phyloP scores from a whole-genome alignment of 768 basidiomycete genomes.

The Peribolospora kevripleyi region DNA sequence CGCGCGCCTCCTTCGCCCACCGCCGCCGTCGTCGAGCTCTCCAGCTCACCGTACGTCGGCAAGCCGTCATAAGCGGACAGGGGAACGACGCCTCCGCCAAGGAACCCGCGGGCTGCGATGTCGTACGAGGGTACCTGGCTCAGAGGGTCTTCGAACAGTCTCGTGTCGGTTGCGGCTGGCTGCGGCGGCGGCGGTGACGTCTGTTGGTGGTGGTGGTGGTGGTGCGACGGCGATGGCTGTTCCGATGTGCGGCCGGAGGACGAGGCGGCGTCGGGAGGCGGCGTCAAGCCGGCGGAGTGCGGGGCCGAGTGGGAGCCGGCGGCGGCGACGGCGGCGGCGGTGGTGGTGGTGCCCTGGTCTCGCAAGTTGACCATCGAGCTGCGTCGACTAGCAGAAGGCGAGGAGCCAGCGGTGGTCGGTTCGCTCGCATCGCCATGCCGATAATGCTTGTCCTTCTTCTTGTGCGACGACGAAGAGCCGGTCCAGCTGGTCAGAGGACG shows the following conservation, averaged over 20 bases:
- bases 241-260: no score
- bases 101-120: conserved; percentile 59
- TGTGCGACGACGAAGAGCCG: neutral
- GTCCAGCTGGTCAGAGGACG: conserved; percentile 8
- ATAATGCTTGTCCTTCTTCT: neutral
- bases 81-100: conserved; percentile 71
- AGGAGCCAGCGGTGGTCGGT: no score
- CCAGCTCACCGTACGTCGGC: conserved; percentile 66
- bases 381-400: no score
- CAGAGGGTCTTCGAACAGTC: conserved; percentile 23
- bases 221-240: neutral
- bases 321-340: no score
- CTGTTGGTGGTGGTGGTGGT: neutral
- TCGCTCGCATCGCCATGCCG: neutral
- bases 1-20: neutral
- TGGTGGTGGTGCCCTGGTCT: no score
- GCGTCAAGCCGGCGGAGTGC: no score
- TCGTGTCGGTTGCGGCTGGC: neutral
- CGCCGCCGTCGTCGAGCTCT: conserved; percentile 5
- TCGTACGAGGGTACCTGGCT: conserved; percentile 61
- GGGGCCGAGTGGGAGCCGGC: no score
- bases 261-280: no score
- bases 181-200: neutral
- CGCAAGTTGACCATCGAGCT: no score
- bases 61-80: conserved; percentile 47